A percentile compares a stretch with the other conserved stretches of the same genome.
Conservation (phyloP, 2,329 filamentous ascomycete genomes). For the Arthrocladium fulminans region DNA sequence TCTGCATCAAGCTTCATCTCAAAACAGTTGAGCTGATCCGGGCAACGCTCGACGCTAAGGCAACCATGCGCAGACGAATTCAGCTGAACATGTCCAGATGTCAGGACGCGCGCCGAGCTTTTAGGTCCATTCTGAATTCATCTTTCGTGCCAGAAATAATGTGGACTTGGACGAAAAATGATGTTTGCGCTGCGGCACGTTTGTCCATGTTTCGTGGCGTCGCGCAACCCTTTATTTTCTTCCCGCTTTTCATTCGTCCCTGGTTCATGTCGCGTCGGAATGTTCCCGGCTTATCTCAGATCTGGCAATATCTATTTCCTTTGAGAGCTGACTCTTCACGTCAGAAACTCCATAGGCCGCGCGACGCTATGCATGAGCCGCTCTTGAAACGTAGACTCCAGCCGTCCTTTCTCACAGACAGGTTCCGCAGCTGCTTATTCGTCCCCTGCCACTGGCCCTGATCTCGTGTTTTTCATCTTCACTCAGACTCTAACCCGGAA, state of each 20-base stretch:
- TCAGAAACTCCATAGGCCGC: background rate
- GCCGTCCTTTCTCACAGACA: background rate
- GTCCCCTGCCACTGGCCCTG: background rate
- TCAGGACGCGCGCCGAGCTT: conserved; percentile 4
- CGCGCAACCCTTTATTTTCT: background rate
- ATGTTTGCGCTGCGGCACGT: background rate
- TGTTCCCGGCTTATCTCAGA: background rate
- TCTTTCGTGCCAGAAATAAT: background rate
- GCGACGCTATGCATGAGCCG: background rate
- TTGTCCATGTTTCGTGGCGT: conserved; percentile 2
- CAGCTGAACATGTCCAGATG: conserved; percentile 4
- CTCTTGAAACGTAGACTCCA: background rate
- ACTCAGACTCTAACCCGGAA: background rate
- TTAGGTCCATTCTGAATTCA: background rate
- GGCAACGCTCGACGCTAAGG: background rate
- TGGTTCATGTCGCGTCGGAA: background rate
- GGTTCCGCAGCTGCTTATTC: background rate
- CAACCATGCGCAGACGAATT: background rate
- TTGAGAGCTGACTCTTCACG: conserved; percentile 1
- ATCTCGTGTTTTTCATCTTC: background rate
- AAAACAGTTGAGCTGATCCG: background rate
- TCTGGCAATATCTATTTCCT: conserved; percentile 1
- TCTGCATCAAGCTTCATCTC: background rate
- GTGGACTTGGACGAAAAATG: background rate
- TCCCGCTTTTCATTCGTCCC: background rate